These are phyloP conservation scores for Citrus inodora DNA, from an alignment of 345 rosid species.

Conservation along the genomic window DNA sequence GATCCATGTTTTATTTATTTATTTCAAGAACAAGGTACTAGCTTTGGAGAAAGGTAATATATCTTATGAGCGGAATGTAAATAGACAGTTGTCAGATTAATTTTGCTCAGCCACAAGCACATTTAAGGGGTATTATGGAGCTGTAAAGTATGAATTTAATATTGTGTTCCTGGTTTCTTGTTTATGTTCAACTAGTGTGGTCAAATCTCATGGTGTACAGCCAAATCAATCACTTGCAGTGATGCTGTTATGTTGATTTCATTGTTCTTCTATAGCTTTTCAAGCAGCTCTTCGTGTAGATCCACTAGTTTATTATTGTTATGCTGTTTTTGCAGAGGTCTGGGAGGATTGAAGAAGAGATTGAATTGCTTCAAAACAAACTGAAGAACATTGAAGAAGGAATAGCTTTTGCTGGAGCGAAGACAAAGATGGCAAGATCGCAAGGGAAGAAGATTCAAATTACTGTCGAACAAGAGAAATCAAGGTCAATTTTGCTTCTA, in stretches of 20 bases:
- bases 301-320: not conserved
- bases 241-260: not conserved
- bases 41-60: not conserved
- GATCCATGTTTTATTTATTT: not conserved
- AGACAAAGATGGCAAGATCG: constrained; percentile 54
- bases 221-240: not conserved
- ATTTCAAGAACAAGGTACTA: not conserved
- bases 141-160: not conserved
- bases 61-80: not conserved
- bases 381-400: constrained; percentile 60
- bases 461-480: constrained; percentile 64
- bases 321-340: constrained; percentile 48
- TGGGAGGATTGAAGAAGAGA: constrained; percentile 79
- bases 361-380: constrained; percentile 64
- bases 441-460: constrained; percentile 72
- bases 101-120: not conserved
- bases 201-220: not conserved
- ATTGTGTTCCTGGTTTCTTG: not conserved
- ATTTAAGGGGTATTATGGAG: not conserved
- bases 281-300: not conserved
- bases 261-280: not conserved
- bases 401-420: constrained; percentile 44
- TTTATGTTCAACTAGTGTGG: not conserved
- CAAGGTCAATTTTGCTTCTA: constrained; percentile 39
- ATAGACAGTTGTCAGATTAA: not conserved